phyloP scores from a whole-genome alignment of 352 stramenopile genomes.

The Globisporangium acanthophoron region DNA sequence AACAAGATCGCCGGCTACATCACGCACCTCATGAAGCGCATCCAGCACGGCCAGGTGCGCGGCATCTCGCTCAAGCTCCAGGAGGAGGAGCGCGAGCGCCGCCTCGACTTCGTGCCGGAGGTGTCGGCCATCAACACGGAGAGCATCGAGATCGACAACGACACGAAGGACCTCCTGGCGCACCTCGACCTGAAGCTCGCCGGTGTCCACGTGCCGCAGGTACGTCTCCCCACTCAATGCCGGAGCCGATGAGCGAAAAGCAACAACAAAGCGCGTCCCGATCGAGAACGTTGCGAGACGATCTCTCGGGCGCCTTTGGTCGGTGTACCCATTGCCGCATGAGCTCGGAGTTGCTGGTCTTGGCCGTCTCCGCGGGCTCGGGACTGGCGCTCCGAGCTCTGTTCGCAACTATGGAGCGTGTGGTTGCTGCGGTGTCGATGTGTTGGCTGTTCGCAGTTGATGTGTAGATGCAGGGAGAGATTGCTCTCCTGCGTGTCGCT shows the following conservation, averaged over 20 bases:
- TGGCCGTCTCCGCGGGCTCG: not conserved
- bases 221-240: constrained; percentile 63
- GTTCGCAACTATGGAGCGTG: not conserved
- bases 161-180: constrained; percentile 98
- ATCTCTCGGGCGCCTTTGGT: constrained; percentile 15
- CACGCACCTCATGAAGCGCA: constrained; percentile 99
- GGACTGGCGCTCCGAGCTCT: not conserved
- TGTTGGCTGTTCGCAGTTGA: not conserved
- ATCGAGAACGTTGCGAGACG: constrained; percentile 10
- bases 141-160: constrained; percentile 96
- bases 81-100: constrained; percentile 99
- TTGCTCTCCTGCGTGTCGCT: not conserved
- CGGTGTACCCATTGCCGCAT: constrained; percentile 64
- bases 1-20: constrained; percentile 99
- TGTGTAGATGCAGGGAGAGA: not conserved
- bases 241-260: constrained; percentile 64
- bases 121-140: constrained; percentile 93
- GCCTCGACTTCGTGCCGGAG: constrained; percentile 99
- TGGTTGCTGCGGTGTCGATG: not conserved
- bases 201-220: constrained; percentile 85
- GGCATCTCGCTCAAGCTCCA: constrained; percentile 99
- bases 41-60: constrained; percentile 98
- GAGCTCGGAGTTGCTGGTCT: constrained; percentile 12
- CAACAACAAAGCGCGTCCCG: constrained; percentile 13
- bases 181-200: constrained; percentile 92